These are phyloP conservation scores for Saccharomycopsis schoenii DNA, from an alignment of 805 yeast genomes.

Conservation along the genomic window DNA sequence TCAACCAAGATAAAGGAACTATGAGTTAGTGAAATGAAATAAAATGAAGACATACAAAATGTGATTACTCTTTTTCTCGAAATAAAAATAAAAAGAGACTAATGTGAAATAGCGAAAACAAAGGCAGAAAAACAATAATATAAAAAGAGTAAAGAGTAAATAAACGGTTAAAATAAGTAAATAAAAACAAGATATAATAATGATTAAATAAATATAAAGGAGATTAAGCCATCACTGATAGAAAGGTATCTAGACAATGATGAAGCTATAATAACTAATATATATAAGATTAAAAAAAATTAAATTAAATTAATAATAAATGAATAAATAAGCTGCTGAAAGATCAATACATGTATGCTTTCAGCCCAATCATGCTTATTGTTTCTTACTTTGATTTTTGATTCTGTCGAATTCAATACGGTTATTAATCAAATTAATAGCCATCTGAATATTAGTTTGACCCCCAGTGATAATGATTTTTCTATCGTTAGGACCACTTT, in stretches of 20 bases:
- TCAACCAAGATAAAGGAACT: neutral
- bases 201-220: neutral
- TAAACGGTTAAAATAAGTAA: neutral
- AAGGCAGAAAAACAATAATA: neutral
- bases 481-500: slow-evolving; percentile 43
- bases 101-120: neutral
- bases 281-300: neutral
- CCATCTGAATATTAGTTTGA: slow-evolving; percentile 58
- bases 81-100: neutral
- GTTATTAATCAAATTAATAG: slow-evolving; percentile 61
- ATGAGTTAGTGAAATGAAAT: neutral
- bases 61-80: too few species aligned
- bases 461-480: slow-evolving; percentile 61
- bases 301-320: too few species aligned
- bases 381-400: slow-evolving; percentile 18
- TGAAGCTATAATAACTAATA: neutral
- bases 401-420: slow-evolving; percentile 59
- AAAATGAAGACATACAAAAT: neutral
- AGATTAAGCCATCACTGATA: neutral
- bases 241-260: neutral
- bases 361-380: neutral
- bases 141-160: neutral
- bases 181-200: neutral
- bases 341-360: too few species aligned
- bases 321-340: too few species aligned